phyloP scores from a whole-genome alignment of 2,329 filamentous ascomycete genomes.

The Cytospora leucostoma region DNA sequence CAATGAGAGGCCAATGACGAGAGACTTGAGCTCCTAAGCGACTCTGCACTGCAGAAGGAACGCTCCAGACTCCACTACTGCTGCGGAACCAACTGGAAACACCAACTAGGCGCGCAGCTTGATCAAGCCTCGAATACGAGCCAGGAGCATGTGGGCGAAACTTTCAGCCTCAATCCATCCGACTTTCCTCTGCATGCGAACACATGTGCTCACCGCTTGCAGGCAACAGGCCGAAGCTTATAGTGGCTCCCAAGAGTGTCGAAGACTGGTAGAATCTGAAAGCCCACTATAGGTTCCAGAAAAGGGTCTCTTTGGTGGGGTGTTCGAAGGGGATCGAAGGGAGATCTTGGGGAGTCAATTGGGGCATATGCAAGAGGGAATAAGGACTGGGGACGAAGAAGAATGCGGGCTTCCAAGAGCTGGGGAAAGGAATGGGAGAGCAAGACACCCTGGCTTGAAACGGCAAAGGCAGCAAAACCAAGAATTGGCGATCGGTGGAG shows the following conservation, averaged over 20 bases:
- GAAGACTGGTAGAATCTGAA: background rate
- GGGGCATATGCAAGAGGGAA: background rate
- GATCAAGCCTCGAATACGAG: conserved; percentile 8
- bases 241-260: background rate
- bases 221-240: background rate
- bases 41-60: conserved; percentile 7
- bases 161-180: conserved; percentile 6
- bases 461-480: background rate
- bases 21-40: conserved; percentile 5
- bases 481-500: conserved; percentile 14
- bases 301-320: background rate
- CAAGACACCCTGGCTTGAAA: conserved; percentile 8
- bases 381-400: background rate
- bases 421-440: background rate
- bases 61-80: conserved; percentile 16
- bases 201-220: background rate
- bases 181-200: background rate
- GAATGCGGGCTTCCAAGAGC: background rate
- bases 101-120: conserved; percentile 3
- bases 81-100: conserved; percentile 9
- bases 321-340: background rate
- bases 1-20: conserved; percentile 3
- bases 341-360: background rate
- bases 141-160: conserved; percentile 5
- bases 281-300: background rate